Conservation (phyloP, 2,329 filamentous ascomycete species). For the Raffaelea ambrosiae region DNA sequence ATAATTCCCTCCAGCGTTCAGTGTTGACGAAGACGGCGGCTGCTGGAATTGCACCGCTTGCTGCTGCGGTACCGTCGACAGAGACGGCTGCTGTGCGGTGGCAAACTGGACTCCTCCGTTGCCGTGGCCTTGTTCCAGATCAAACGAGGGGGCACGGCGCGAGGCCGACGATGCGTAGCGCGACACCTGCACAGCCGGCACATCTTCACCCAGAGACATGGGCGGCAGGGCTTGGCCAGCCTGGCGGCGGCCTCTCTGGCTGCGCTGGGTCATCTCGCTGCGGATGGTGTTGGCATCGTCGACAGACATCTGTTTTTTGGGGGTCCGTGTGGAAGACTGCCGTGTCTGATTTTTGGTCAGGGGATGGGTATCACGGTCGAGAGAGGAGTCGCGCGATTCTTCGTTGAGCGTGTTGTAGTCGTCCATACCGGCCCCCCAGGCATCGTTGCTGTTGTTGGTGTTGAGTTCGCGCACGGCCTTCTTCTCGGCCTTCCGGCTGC, state of each 20-base stretch:
- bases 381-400: slow-evolving; percentile 18
- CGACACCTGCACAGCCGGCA: slow-evolving; percentile 17
- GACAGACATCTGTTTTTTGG: background rate
- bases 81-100: background rate
- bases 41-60: background rate
- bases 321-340: background rate
- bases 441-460: slow-evolving; percentile 26
- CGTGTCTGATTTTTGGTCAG: background rate
- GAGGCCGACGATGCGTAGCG: slow-evolving; percentile 16
- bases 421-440: slow-evolving; percentile 20
- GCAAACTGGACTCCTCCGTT: background rate
- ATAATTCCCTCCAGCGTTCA: no score
- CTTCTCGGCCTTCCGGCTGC: slow-evolving; percentile 28
- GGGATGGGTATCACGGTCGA: slow-evolving; percentile 18
- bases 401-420: slow-evolving; percentile 25
- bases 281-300: slow-evolving; percentile 5
- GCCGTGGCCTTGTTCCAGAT: slow-evolving; percentile 28
- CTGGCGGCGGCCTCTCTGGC: slow-evolving; percentile 39
- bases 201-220: slow-evolving; percentile 18
- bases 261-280: slow-evolving; percentile 4
- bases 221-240: slow-evolving; percentile 36
- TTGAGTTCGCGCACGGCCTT: slow-evolving; percentile 38
- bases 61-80: no score
- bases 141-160: slow-evolving; percentile 24
- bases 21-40: background rate